phyloP scores from a whole-genome alignment of 306 rosid genomes.

The Lathyrus tuberosus region DNA sequence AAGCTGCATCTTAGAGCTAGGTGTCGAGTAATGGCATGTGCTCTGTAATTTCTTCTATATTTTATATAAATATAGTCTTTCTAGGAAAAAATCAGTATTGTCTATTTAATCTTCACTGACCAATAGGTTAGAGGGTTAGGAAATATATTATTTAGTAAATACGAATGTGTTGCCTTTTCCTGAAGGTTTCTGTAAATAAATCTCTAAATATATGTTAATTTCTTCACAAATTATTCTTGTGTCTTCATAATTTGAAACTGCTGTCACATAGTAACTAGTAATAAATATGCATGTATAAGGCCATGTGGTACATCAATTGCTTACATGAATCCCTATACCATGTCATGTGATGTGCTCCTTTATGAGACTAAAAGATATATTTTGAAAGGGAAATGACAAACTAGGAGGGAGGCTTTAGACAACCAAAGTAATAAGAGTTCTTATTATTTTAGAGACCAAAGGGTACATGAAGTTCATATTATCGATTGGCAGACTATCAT shows the following conservation, averaged over 20 bases:
- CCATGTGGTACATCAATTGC: neutral
- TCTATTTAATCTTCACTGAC: neutral
- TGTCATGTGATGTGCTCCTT: neutral
- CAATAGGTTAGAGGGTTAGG: slow-evolving; percentile 3
- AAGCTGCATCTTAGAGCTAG: slow-evolving; percentile 24
- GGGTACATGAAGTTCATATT: neutral
- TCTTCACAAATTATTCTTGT: neutral
- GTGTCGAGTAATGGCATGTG: neutral
- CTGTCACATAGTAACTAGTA: too few relatives aligned
- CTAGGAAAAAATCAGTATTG: neutral
- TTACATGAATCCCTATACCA: neutral
- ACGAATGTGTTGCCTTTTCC: neutral
- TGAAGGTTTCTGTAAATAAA: neutral
- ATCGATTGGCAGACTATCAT: neutral
- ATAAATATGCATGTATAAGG: neutral
- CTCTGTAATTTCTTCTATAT: slow-evolving; percentile 7
- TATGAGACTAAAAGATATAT: neutral
- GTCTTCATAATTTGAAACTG: slow-evolving; percentile 3
- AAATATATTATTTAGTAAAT: neutral
- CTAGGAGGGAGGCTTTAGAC: neutral
- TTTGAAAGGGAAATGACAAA: neutral
- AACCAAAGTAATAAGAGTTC: neutral
- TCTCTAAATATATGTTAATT: neutral
- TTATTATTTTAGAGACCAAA: neutral
- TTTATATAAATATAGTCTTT: neutral